These are phyloP conservation scores for Aspergillus uvarum DNA, from an alignment of 2,329 filamentous ascomycete genomes.

Conservation along the genomic window DNA sequence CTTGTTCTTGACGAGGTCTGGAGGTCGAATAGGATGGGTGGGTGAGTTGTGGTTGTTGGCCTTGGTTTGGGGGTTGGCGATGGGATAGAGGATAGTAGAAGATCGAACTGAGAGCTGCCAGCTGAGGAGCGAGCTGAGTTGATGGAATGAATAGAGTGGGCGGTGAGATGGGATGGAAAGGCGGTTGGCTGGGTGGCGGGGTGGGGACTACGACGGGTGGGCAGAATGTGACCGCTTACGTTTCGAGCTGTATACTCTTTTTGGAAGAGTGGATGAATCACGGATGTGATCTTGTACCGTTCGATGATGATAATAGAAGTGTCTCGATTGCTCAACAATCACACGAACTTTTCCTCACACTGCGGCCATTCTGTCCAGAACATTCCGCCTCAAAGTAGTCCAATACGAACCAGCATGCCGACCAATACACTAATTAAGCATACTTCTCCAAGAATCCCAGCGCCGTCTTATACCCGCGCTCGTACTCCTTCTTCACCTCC, in stretches of 20 bases:
- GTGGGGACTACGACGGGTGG: not conserved
- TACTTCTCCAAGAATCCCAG: slow-evolving; percentile 45
- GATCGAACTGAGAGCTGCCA: too few relatives aligned
- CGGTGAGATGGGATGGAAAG: not conserved
- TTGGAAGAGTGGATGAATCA: not conserved
- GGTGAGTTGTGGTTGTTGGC: not conserved
- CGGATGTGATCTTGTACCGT: too few relatives aligned
- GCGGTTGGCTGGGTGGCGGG: not conserved
- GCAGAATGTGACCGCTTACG: not conserved
- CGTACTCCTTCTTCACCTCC: slow-evolving; percentile 44
- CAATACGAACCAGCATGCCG: not conserved
- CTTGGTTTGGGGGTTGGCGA: not conserved
- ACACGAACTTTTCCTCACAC: not conserved
- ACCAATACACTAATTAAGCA: slow-evolving; percentile 24
- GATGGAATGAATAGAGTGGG: not conserved
- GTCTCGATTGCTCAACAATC: too few relatives aligned
- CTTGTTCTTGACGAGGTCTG: not conserved
- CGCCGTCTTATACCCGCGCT: slow-evolving; percentile 44
- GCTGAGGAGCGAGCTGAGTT: not conserved
- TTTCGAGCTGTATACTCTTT: not conserved
- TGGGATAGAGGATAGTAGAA: too few relatives aligned
- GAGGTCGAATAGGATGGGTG: too few relatives aligned
- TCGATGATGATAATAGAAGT: not conserved
- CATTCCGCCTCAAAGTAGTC: not conserved
- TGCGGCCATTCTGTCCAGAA: too few relatives aligned